Conservation (phyloP, 768 basidiomycete species). For the Auriscalpium orientale region DNA sequence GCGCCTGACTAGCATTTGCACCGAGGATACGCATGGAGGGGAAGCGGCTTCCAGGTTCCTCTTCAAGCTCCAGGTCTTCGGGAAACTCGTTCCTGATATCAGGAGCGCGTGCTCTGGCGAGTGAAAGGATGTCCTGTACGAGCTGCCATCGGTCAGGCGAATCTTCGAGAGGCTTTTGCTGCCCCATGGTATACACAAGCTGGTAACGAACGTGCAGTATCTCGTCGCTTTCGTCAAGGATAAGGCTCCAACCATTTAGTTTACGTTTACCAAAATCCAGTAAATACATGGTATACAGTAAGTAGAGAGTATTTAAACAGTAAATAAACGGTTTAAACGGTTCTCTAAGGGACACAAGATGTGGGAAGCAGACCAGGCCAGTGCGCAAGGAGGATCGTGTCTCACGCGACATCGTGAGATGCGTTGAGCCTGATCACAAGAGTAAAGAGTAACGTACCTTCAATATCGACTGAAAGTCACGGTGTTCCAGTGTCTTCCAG, state of each 20-base stretch:
- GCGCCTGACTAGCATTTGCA: not conserved
- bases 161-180: conserved; percentile 29
- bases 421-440: not conserved
- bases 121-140: conserved; percentile 30
- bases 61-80: not conserved
- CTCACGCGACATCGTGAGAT: conserved; percentile 18
- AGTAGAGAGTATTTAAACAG: not conserved
- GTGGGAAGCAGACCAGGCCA: not conserved
- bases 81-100: not conserved
- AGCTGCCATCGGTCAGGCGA: conserved; percentile 37
- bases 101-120: conserved; percentile 16
- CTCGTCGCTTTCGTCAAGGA: conserved; percentile 18
- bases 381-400: conserved; percentile 16
- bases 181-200: conserved; percentile 38
- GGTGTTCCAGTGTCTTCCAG: not conserved
- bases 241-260: not conserved
- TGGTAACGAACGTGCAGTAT: conserved; percentile 40
- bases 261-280: not conserved
- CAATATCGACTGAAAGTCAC: not conserved
- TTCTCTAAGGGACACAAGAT: not conserved
- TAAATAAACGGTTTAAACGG: not conserved
- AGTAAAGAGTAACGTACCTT: not conserved
- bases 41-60: not conserved
- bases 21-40: conserved; percentile 1
- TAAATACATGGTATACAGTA: not conserved